These are phyloP conservation scores for Lachnum nothofagi DNA, from an alignment of 2,329 filamentous ascomycete genomes.

Conservation along the genomic window DNA sequence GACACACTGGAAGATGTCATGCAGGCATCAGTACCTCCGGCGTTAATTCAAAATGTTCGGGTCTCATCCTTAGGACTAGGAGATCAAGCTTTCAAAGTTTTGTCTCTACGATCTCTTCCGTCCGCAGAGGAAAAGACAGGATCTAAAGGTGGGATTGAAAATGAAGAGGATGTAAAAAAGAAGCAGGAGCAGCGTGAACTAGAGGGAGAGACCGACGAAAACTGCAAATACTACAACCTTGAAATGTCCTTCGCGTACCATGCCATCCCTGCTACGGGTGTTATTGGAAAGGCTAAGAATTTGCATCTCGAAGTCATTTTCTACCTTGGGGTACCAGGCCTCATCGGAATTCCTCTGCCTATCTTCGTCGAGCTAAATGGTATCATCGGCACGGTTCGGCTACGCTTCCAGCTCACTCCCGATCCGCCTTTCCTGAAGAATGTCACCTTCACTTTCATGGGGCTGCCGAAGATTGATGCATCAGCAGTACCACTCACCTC, in stretches of 20 bases:
- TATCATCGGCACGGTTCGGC: constrained; percentile 18
- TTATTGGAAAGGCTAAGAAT: constrained; percentile 22
- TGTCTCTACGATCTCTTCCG: constrained; percentile 17
- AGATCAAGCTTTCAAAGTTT: constrained; percentile 19
- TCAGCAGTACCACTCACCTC: constrained; percentile 19
- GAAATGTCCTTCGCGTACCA: constrained; percentile 20
- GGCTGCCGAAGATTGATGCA: constrained; percentile 20
- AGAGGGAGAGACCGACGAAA: constrained; percentile 16
- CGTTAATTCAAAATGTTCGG: constrained; percentile 18
- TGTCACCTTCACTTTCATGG: constrained; percentile 22
- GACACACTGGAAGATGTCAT: constrained; percentile 23
- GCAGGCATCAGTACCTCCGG: constrained; percentile 20
- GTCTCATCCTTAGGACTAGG: constrained; percentile 20
- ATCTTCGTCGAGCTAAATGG: constrained; percentile 21
- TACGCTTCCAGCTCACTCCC: constrained; percentile 19
- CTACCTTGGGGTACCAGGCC: constrained; percentile 18
- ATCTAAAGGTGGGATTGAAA: constrained; percentile 4
- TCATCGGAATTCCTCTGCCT: constrained; percentile 17
- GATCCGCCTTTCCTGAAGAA: constrained; percentile 19
- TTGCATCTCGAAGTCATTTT: constrained; percentile 23
- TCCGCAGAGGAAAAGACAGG: constrained; percentile 16
- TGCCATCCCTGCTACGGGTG: constrained; percentile 21
- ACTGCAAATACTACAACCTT: constrained; percentile 20
- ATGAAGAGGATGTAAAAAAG: constrained; percentile 15
- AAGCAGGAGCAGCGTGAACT: constrained; percentile 17